phyloP scores from a whole-genome alignment of 169 alveolate genomes.

The Eimeria praecox region DNA sequence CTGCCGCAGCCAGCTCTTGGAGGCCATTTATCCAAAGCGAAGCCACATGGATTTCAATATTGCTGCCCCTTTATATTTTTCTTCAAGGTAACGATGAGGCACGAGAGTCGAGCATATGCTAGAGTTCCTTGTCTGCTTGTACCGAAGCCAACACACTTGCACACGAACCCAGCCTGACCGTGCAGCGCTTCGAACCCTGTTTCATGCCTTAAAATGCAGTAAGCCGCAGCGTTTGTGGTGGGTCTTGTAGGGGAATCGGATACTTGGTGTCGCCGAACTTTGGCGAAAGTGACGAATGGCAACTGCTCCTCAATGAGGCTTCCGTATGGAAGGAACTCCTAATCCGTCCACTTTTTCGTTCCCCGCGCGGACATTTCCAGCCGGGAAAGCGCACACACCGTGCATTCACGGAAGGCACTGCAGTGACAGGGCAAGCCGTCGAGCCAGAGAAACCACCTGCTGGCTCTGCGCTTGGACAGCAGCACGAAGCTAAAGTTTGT shows the following conservation, averaged over 20 bases:
- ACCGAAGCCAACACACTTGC: neutral
- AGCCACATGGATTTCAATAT: constrained; percentile 82
- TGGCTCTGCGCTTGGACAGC: neutral
- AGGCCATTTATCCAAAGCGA: constrained; percentile 50
- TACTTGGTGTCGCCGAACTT: constrained; percentile 73
- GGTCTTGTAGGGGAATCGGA: constrained; percentile 69
- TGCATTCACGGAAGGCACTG: neutral
- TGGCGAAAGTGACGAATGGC: constrained; percentile 46
- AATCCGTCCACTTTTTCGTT: constrained; percentile 45
- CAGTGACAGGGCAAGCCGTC: neutral
- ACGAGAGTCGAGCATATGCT: neutral
- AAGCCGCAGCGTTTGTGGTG: neutral
- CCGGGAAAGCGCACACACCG: neutral
- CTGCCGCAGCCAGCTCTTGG: constrained; percentile 29
- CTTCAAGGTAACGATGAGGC: constrained; percentile 59
- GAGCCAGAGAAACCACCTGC: neutral
- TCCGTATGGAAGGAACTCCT: constrained; percentile 49
- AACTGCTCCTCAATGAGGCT: constrained; percentile 12
- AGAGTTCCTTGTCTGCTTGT: neutral
- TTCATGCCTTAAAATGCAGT: neutral
- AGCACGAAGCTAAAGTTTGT: neutral
- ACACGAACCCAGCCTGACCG: neutral
- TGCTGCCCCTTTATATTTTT: constrained; percentile 78
- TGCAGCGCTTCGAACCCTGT: neutral
- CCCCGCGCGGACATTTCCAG: neutral